Conservation (phyloP, 257 asterid species). For the Scutellaria baicalensis region DNA sequence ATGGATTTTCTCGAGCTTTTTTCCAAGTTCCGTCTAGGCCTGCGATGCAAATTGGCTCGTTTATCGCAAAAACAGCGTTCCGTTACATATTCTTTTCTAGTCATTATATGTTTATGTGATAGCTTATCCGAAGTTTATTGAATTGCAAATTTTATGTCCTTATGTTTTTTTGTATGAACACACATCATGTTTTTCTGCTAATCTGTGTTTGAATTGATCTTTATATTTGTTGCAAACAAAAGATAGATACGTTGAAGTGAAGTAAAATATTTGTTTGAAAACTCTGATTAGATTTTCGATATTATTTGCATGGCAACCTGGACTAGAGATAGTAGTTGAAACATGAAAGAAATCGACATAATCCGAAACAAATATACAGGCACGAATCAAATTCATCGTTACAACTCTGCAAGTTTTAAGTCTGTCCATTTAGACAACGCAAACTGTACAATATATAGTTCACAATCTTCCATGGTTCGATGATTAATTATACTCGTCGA, state of each 20-base stretch:
- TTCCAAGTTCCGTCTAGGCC: neutral
- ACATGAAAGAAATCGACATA: too few species aligned
- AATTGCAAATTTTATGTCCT: too few species aligned
- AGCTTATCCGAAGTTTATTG: too few species aligned
- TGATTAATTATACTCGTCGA: neutral
- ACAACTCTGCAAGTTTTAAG: neutral
- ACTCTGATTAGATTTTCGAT: too few species aligned
- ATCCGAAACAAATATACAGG: neutral
- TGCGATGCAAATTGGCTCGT: neutral
- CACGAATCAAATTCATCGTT: neutral
- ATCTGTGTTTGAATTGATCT: too few species aligned
- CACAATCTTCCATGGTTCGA: neutral
- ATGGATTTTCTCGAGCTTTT: neutral
- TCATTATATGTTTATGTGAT: neutral
- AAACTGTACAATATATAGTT: constrained; percentile 14
- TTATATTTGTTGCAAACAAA: too few species aligned
- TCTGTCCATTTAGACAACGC: neutral
- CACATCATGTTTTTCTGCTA: too few species aligned
- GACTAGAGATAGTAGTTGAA: too few species aligned
- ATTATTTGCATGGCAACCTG: too few species aligned
- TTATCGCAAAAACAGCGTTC: neutral
- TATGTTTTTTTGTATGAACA: too few species aligned
- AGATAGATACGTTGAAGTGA: too few species aligned
- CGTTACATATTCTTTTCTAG: neutral
- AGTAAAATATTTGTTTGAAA: too few species aligned